A percentile compares a stretch with the other conserved stretches of the same genome.
These are phyloP conservation scores for Leccinum ochraceum DNA, from an alignment of 768 basidiomycete genomes.

Conservation along the genomic window DNA sequence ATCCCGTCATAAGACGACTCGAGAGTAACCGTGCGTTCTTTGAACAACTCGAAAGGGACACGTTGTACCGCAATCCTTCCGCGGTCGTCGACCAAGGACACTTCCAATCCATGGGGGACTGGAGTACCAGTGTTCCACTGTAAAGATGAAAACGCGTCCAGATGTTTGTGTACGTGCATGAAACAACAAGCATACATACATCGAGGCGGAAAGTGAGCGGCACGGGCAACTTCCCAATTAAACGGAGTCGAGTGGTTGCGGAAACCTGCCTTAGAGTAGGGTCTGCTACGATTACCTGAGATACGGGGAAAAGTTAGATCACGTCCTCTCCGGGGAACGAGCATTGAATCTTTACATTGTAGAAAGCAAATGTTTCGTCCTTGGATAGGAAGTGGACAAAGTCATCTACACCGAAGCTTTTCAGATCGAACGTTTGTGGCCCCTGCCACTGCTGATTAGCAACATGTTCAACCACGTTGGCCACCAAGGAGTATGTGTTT, in stretches of 20 bases:
- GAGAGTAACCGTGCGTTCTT: background rate
- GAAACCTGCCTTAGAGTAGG: slow-evolving; percentile 11
- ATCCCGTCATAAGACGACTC: slow-evolving; percentile 6
- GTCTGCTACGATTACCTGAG: slow-evolving; percentile 12
- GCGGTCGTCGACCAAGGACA: slow-evolving; percentile 9
- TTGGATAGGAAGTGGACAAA: slow-evolving; percentile 1
- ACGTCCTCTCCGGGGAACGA: background rate
- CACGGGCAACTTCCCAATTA: background rate
- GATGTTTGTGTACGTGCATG: background rate
- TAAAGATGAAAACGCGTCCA: background rate
- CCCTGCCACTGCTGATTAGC: background rate
- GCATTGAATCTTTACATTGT: slow-evolving; percentile 1
- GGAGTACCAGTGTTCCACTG: slow-evolving; percentile 6
- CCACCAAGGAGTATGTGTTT: slow-evolving; percentile 10
- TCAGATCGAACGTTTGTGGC: background rate
- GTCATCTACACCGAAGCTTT: background rate
- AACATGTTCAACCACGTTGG: slow-evolving; percentile 4
- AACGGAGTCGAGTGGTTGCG: slow-evolving; percentile 11
- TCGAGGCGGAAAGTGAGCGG: slow-evolving; percentile 3
- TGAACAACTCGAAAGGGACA: background rate
- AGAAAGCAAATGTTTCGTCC: slow-evolving; percentile 3
- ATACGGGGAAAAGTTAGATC: background rate
- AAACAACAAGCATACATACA: background rate
- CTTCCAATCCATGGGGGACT: slow-evolving; percentile 2
- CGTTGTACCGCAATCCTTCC: slow-evolving; percentile 1